A percentile compares a stretch with the other conserved stretches of the same genome.
Conservation (phyloP, 176 grass and related monocot genomes). For the Triticum aestivum region DNA sequence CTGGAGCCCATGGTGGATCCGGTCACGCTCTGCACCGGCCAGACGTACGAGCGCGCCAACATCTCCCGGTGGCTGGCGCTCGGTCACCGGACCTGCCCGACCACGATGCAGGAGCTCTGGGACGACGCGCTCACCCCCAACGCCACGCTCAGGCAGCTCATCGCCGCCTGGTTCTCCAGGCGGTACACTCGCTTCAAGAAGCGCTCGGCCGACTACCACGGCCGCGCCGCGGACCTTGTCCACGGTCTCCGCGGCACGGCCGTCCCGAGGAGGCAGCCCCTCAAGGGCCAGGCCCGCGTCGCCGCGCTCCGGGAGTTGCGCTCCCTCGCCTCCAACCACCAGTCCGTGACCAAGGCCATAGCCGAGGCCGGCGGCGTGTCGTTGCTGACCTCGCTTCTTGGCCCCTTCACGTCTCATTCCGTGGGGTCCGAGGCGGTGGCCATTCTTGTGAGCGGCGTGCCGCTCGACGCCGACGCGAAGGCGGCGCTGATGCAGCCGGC, state of each 20-base stretch:
- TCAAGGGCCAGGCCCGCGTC: constrained; percentile 84
- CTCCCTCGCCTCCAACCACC: constrained; percentile 49
- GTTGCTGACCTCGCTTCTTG: constrained; percentile 66
- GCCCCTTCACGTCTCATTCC: constrained; percentile 85
- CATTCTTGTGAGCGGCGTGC: constrained; percentile 62
- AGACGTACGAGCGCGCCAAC: constrained; percentile 93
- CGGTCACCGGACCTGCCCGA: constrained; percentile 92
- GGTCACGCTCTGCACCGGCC: constrained; percentile 95
- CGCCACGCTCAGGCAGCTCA: constrained; percentile 82
- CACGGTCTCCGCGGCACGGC: constrained; percentile 58
- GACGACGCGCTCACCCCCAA: constrained; percentile 86
- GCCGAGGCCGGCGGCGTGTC: constrained; percentile 54
- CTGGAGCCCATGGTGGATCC: constrained; percentile 99
- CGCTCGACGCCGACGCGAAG: constrained; percentile 66
- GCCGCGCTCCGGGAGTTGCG: constrained; percentile 70
- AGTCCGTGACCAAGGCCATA: constrained; percentile 71
- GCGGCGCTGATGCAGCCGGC: constrained; percentile 80
- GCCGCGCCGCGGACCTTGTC: constrained; percentile 78
- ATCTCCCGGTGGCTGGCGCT: constrained; percentile 82
- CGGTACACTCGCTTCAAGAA: constrained; percentile 84
- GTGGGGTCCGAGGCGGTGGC: constrained; percentile 86
- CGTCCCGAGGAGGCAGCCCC: constrained; percentile 37
- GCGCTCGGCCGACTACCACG: constrained; percentile 87
- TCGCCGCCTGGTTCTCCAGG: constrained; percentile 93
- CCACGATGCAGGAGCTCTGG: constrained; percentile 99